Evolutionary conservation across 495 filamentous ascomycete species (phyloP).

Genomic region (Corynascus novoguineensis): DNA sequence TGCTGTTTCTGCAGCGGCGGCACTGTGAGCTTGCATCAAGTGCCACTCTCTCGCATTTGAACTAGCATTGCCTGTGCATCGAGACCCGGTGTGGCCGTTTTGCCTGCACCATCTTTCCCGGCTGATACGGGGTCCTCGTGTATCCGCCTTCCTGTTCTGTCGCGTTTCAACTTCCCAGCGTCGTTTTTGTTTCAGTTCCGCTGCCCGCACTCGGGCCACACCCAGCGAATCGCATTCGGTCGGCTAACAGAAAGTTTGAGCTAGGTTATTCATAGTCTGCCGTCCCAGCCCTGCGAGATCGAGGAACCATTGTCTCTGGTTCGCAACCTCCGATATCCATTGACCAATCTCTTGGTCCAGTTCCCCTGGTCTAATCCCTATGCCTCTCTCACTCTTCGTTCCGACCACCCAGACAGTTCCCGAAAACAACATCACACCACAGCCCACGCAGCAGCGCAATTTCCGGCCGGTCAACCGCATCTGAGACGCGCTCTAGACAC

Average conservation of each 20-base stretch:
- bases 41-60: constrained; percentile 2
- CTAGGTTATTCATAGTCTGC: background rate
- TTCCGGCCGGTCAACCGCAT: constrained; percentile 11
- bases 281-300: constrained; percentile 8
- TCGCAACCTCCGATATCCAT: background rate
- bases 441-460: background rate
- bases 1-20: background rate
- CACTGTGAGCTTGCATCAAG: background rate
- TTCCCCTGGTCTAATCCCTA: background rate
- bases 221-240: constrained; percentile 6
- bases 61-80: no score
- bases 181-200: constrained; percentile 19
- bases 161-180: constrained; percentile 6
- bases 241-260: constrained; percentile 14
- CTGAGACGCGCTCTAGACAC: background rate
- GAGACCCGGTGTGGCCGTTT: background rate
- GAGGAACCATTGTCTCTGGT: background rate
- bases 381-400: no score
- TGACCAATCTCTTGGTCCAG: background rate
- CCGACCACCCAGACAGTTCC: background rate
- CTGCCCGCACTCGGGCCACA: constrained; percentile 13
- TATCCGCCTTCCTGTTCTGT: constrained; percentile 9
- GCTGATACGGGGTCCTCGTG: background rate
- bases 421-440: background rate
- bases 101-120: constrained; percentile 4